Percentiles rank a stretch among this genome's conserved stretches.
phyloP scores from a whole-genome alignment of 1,284 basidiomycete genomes.

The Ceratobasidium sp. region DNA sequence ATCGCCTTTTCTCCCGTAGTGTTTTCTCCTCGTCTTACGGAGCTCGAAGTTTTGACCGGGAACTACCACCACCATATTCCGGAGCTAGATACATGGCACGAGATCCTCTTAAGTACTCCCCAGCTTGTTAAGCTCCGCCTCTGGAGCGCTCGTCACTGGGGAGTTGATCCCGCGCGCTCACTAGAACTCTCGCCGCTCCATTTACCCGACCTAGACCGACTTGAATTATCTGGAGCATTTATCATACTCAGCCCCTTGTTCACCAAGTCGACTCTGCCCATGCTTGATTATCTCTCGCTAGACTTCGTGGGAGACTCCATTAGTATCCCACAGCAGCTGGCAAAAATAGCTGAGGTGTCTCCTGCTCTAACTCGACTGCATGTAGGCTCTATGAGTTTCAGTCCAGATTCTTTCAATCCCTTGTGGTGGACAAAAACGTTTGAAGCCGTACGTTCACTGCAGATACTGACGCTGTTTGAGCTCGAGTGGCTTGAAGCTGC shows the following conservation, averaged over 20 bases:
- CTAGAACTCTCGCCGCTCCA: neutral
- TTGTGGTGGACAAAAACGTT: neutral
- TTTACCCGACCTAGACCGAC: neutral
- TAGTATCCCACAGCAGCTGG: neutral
- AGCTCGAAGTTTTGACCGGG: neutral
- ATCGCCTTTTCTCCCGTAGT: neutral
- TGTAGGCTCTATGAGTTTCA: neutral
- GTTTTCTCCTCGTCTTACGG: neutral
- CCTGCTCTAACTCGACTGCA: neutral
- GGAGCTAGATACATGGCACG: neutral
- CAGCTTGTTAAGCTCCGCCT: neutral
- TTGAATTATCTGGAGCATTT: neutral
- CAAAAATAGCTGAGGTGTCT: neutral
- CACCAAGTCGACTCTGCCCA: neutral
- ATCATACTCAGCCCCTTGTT: neutral
- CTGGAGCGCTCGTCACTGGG: neutral
- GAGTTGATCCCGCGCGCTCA: neutral
- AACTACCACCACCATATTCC: neutral
- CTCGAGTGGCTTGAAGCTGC: neutral
- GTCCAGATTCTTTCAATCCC: neutral
- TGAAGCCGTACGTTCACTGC: neutral
- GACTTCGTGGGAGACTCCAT: neutral
- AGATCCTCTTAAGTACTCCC: neutral
- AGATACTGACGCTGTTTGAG: neutral
- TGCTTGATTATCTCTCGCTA: neutral